Evolutionary conservation across 352 stramenopile species (phyloP), one percentile per base, ranked within the genome.

Genomic region (Pythium aphanidermatum): DNA sequence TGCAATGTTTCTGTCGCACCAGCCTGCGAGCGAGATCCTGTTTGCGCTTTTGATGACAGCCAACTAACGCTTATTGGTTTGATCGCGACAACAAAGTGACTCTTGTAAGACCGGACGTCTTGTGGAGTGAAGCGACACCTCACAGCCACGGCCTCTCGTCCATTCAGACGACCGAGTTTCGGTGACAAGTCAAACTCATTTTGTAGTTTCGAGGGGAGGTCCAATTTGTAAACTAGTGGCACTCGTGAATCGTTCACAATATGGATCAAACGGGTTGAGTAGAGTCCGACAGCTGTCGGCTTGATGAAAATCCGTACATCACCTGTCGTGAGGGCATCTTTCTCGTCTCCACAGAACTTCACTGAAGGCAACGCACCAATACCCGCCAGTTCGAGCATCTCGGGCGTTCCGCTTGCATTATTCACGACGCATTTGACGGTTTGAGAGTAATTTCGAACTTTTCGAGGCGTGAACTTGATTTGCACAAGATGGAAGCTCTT

Each of bases 401-500:
- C 70, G 2, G 72, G 65, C 10, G 68, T 69, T 11, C 46, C 47
- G 1, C 47, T 51, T 5, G 71, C 66, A 32, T 88, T 89, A 56
- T 94, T 90, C 6, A 94, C 62, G 12, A 89, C 42, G 31, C 77
- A 88, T 17, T 85, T 61, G 27, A 95, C 53, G 11, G 57, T 38
- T 47, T 92, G 58, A 3, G 58, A 41, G 54, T 86, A 86, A n/a
- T 58, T 60, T 11, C 52, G 53, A n/a, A 61, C 46, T 8, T 53
- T 67, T 6, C 64, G 75, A 6, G 82, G 79, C 2, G 54, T 62
- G 45, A 91, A 93, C 13, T 78, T 77, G 45, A 94, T 68, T n/a
- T 80, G 69, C 27, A 90, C 70, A n/a, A 95, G 61, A 19, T 89
- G 72, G 53, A 92, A 92, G 24, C 70, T 81, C 46, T 89, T 90